phyloP scores from a whole-genome alignment of 345 rosid genomes.

The Microcos paniculata region DNA sequence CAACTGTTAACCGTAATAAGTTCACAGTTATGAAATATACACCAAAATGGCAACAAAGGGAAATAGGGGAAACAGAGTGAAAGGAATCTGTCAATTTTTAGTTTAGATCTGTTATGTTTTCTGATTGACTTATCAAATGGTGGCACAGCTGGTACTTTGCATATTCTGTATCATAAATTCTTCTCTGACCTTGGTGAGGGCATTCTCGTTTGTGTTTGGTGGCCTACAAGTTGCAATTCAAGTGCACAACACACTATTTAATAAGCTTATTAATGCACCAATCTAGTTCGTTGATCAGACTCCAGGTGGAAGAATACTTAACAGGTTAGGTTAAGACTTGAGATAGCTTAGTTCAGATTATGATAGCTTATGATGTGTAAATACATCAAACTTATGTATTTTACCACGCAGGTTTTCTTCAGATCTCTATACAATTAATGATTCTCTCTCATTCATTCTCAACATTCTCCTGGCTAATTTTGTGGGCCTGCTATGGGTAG shows the following conservation, averaged over 20 bases:
- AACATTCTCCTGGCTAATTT: constrained; percentile 92
- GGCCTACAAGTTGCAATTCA: constrained; percentile 76
- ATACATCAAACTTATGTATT: constrained; percentile 2
- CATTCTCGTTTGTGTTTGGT: constrained; percentile 94
- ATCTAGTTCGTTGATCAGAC: constrained; percentile 86
- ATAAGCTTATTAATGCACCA: constrained; percentile 78
- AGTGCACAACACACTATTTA: constrained; percentile 64
- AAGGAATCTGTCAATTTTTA: not conserved
- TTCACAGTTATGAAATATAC: not conserved
- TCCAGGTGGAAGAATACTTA: constrained; percentile 93
- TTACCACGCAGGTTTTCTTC: constrained; percentile 67
- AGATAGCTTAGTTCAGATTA: not conserved
- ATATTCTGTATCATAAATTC: constrained; percentile 78
- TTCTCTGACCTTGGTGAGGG: constrained; percentile 70
- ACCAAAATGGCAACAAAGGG: not conserved
- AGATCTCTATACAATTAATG: constrained; percentile 90
- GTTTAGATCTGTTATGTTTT: not conserved
- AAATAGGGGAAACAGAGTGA: not conserved
- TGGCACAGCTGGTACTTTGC: constrained; percentile 67
- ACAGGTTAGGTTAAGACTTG: constrained; percentile 55
- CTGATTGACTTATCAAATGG: constrained; percentile 16
- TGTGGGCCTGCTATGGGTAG: constrained; percentile 83
- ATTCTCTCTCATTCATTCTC: constrained; percentile 93
- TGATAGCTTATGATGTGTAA: constrained; percentile 18
- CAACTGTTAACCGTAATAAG: not conserved